Evolutionary conservation across 176 grass and related monocot species (phyloP), one percentile per base, ranked within the genome.

Genomic region (Paspalum notatum): DNA sequence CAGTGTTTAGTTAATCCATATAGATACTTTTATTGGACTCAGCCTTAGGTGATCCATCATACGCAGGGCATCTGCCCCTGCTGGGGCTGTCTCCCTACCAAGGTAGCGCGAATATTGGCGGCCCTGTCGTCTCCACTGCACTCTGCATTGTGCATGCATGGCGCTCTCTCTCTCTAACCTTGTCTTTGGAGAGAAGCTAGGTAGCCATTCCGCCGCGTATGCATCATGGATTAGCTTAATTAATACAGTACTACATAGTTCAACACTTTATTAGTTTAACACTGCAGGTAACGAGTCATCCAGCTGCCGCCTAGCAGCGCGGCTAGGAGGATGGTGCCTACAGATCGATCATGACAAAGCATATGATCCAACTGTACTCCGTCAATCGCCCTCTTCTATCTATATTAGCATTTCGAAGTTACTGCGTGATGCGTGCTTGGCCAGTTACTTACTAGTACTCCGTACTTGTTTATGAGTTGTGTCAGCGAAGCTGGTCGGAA

Each of bases 21-120:
- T n/a, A n/a, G n/a, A n/a, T n/a, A n/a, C n/a, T n/a, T n/a, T n/a
- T n/a, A n/a, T n/a, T n/a, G n/a, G n/a, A n/a, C n/a, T n/a, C n/a
- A n/a, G n/a, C n/a, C n/a, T n/a, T n/a, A 89, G 88, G 58, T 77
- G 78, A 85, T 81, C 80, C 80, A 85, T 77, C 65, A 81, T 56
- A 76, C 37, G 52, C 70, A 60, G 49, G 66, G 88, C 83, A 79
- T 80, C 69, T 52, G 58, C 59, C 65, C 65, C 67, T 59, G 86
- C 82, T 25, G 60, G 60, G 73, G 59, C 54, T 91, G 86, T 85
- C 90, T 18, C 90, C 90, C 90, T 88, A 91, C 79, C 86, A 44
- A 69, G 53, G 62, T 76, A 88, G 86, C 90, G 82, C 72, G 90
- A 91, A 91, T 91, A 88, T 88, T 85, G 86, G 86, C 71, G 67